phyloP scores from a whole-genome alignment of 164 flowering plant genomes.

The Stephania japonica region DNA sequence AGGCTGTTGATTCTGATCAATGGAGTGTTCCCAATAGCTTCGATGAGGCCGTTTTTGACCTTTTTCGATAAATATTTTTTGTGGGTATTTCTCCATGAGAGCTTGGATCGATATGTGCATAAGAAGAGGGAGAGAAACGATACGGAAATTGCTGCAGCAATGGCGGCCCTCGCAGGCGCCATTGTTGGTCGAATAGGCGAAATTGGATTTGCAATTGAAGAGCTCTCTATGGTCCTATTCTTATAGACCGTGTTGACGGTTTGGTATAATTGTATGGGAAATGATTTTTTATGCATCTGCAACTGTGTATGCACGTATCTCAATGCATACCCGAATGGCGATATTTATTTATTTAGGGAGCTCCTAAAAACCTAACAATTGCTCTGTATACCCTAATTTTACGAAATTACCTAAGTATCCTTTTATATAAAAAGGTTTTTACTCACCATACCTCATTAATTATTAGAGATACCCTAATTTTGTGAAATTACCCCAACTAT shows the following conservation, averaged over 20 bases:
- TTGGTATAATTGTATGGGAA: neutral
- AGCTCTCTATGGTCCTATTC: neutral
- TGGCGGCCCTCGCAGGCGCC: constrained; percentile 36
- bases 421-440: too few relatives aligned
- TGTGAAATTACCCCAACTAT: too few relatives aligned
- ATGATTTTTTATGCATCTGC: too few relatives aligned
- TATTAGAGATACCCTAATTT: too few relatives aligned
- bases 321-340: too few relatives aligned
- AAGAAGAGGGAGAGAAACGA: constrained; percentile 39
- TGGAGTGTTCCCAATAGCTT: constrained; percentile 93
- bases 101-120: constrained; percentile 12
- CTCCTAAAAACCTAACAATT: too few relatives aligned
- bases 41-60: constrained; percentile 51
- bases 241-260: neutral
- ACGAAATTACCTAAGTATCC: too few relatives aligned
- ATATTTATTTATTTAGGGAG: too few relatives aligned
- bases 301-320: too few relatives aligned
- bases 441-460: too few relatives aligned
- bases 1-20: constrained; percentile 91
- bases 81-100: neutral
- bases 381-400: too few relatives aligned
- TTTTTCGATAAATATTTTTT: neutral
- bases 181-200: constrained; percentile 15
- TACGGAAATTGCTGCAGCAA: constrained; percentile 37
- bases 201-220: neutral